These are phyloP conservation scores for Pythium graminicola DNA, from an alignment of 352 stramenopile genomes.

Conservation along the genomic window DNA sequence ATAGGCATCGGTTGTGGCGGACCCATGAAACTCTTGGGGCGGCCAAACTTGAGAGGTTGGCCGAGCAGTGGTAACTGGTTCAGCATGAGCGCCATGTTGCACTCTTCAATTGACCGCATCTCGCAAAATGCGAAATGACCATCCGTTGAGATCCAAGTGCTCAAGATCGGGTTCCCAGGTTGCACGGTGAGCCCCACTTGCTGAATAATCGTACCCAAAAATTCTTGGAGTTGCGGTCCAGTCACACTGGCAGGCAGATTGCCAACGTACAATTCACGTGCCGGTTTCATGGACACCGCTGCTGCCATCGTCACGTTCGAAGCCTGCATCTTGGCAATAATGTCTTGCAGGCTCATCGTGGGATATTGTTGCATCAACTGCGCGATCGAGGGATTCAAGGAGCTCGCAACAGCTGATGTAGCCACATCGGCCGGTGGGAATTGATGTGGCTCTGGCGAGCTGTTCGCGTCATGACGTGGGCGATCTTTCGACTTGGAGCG, in stretches of 20 bases:
- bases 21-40: constrained; percentile 75
- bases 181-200: constrained; percentile 74
- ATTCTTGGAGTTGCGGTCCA: constrained; percentile 78
- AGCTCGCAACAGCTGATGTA: constrained; percentile 3
- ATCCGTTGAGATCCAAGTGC: constrained; percentile 82
- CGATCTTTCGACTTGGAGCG: constrained; percentile 59
- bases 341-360: constrained; percentile 84
- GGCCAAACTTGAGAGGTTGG: constrained; percentile 82
- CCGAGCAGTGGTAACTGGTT: constrained; percentile 77
- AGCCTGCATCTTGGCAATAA: constrained; percentile 85
- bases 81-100: constrained; percentile 75
- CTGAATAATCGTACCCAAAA: constrained; percentile 82
- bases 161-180: constrained; percentile 75
- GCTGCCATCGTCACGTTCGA: constrained; percentile 70
- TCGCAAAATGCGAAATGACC: constrained; percentile 85
- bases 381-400: constrained; percentile 71
- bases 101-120: constrained; percentile 83
- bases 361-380: constrained; percentile 88
- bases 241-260: constrained; percentile 82
- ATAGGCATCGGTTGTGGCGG: constrained; percentile 70
- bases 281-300: constrained; percentile 68
- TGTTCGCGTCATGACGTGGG: constrained; percentile 42
- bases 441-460: constrained; percentile 40
- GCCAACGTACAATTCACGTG: constrained; percentile 78
- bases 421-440: constrained; percentile 22